Conservation (phyloP, 768 basidiomycete species). For the Suillus cothurnatus region DNA sequence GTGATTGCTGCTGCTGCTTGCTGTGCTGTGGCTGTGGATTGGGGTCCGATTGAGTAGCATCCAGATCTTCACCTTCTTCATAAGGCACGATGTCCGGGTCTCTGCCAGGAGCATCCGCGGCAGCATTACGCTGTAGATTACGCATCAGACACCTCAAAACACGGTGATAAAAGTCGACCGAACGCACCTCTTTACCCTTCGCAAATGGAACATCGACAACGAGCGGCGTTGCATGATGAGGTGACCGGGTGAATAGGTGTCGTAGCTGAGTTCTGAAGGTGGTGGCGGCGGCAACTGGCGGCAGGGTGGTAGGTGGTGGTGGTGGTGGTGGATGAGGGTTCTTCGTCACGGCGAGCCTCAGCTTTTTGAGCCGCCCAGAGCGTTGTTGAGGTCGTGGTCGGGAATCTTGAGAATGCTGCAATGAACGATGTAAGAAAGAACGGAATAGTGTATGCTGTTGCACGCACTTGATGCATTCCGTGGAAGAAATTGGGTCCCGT, state of each 20-base stretch:
- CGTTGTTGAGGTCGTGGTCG: not conserved
- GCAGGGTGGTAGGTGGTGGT: not conserved
- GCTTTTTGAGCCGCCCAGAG: not conserved
- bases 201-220: not conserved
- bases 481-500: not conserved
- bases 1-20: not conserved
- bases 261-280: not conserved
- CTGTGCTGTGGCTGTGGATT: too few relatives aligned
- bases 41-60: not conserved
- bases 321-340: not conserved
- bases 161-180: not conserved
- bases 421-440: not conserved
- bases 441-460: not conserved
- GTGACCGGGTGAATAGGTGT: not conserved
- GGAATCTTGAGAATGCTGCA: not conserved
- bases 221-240: not conserved
- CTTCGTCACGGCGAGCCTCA: not conserved
- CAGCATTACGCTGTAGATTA: not conserved
- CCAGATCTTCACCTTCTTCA: not conserved
- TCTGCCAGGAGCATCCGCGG: not conserved
- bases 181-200: not conserved
- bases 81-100: not conserved
- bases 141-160: not conserved
- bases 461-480: not conserved
- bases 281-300: fast-evolving